These are phyloP conservation scores for Aspergillus phoenicis DNA, from an alignment of 2,329 filamentous ascomycete genomes.

Conservation along the genomic window DNA sequence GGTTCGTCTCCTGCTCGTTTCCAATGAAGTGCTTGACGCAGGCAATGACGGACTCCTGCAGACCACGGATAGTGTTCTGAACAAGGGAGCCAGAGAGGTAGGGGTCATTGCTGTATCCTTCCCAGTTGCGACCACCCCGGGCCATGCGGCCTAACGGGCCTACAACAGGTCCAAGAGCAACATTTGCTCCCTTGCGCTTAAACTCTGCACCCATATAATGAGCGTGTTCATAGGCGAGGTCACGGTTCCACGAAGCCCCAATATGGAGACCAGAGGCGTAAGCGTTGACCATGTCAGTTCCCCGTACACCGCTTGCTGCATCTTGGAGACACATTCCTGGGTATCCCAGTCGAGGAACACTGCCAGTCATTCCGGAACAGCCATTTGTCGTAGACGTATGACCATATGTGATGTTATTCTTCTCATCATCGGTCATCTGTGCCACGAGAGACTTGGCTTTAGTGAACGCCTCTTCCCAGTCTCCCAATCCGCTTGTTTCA, in stretches of 20 bases:
- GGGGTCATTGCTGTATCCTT: constrained; percentile 46
- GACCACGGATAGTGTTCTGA: constrained; percentile 42
- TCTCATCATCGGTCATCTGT: constrained; percentile 18
- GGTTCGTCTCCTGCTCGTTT: constrained; percentile 60
- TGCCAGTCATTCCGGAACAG: constrained; percentile 10
- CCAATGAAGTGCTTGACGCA: constrained; percentile 59
- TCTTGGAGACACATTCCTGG: constrained; percentile 19
- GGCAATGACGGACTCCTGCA: constrained; percentile 47
- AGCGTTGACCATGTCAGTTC: constrained; percentile 47
- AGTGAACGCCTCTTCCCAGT: constrained; percentile 13
- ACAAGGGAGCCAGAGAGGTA: constrained; percentile 44
- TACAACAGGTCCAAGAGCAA: constrained; percentile 41
- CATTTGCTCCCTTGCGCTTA: constrained; percentile 51
- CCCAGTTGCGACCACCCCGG: constrained; percentile 49
- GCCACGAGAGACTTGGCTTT: constrained; percentile 17
- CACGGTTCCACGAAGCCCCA: constrained; percentile 56
- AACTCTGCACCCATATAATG: constrained; percentile 61
- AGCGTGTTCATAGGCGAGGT: constrained; percentile 56
- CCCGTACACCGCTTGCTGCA: constrained; percentile 14
- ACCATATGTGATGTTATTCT: constrained; percentile 17
- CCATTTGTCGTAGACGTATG: constrained; percentile 10
- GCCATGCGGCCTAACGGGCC: constrained; percentile 49
- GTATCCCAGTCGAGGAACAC: constrained; percentile 13
- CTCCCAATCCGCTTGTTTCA: constrained; percentile 1
- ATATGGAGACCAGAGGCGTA: constrained; percentile 46